Evolutionary conservation across 129 eudicot genomes (phyloP).

Genomic region (Apium graveolens): DNA sequence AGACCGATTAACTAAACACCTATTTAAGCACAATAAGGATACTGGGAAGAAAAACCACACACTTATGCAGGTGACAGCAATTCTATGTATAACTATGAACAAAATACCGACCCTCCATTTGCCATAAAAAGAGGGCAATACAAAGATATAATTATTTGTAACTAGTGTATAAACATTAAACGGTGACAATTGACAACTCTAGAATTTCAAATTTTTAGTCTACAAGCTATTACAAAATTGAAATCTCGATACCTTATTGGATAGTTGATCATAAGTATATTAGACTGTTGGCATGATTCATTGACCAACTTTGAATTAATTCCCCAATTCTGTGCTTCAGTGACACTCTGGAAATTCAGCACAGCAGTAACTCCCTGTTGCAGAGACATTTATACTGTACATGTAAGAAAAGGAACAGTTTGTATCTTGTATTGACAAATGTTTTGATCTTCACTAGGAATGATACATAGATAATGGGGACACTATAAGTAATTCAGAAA

Average conservation of each 20-base stretch:
- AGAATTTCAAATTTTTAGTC: background rate
- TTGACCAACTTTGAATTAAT: constrained; percentile 59
- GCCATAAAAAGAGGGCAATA: background rate
- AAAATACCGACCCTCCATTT: background rate
- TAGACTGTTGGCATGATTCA: constrained; percentile 72
- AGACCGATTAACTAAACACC: background rate
- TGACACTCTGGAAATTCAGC: constrained; percentile 71
- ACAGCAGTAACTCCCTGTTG: constrained; percentile 85
- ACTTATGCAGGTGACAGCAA: background rate
- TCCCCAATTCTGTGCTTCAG: constrained; percentile 94
- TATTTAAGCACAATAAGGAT: background rate
- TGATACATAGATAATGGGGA: background rate
- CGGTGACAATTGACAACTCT: background rate
- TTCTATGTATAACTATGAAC: background rate
- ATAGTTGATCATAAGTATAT: constrained; percentile 87
- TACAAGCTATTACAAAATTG: background rate
- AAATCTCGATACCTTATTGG: constrained; percentile 57
- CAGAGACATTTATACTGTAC: constrained; percentile 14
- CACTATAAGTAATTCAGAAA: background rate
- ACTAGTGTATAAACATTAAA: background rate
- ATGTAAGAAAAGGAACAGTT: constrained; percentile 3
- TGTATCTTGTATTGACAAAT: background rate
- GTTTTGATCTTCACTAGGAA: background rate
- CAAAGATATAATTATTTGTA: background rate
- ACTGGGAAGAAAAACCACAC: background rate